Percentiles rank a stretch among this genome's conserved stretches.
These are phyloP conservation scores for Yamadazyma akitaensis DNA, from an alignment of 805 yeast genomes.

Conservation along the genomic window DNA sequence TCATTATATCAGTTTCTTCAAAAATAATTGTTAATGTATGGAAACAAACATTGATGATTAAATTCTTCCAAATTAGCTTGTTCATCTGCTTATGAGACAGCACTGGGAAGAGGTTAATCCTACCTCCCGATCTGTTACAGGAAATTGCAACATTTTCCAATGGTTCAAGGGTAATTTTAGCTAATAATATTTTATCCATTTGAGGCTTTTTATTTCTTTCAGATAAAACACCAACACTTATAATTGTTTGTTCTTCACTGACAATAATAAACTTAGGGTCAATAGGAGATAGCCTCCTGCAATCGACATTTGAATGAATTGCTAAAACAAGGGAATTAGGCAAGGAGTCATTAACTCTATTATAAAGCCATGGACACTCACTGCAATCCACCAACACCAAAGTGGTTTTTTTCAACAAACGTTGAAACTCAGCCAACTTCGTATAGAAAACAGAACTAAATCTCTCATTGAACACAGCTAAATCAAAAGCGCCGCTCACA, in stretches of 20 bases:
- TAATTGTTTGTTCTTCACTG: not conserved
- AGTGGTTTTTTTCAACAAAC: constrained; percentile 6
- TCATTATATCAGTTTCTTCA: constrained; percentile 16
- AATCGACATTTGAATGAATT: constrained; percentile 15
- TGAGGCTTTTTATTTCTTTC: constrained; percentile 1
- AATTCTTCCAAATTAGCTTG: constrained; percentile 12
- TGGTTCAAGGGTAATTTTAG: not conserved
- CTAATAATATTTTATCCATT: not conserved
- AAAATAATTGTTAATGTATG: constrained; percentile 17
- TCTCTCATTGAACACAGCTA: constrained; percentile 12
- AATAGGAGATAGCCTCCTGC: constrained; percentile 11
- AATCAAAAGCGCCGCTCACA: constrained; percentile 6
- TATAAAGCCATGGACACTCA: constrained; percentile 15
- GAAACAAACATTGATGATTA: constrained; percentile 13
- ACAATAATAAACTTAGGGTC: constrained; percentile 11
- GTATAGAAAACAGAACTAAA: constrained; percentile 1
- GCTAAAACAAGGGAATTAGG: constrained; percentile 12
- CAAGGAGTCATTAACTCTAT: constrained; percentile 6
- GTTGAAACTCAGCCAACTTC: constrained; percentile 2
- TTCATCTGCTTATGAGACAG: constrained; percentile 1
- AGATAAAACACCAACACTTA: constrained; percentile 7
- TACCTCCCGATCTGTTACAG: not conserved
- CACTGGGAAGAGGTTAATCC: not conserved
- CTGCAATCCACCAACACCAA: constrained; percentile 15
- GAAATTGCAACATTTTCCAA: not conserved